phyloP scores from a whole-genome alignment of 352 stramenopile species.

The Phytophthora rubi region DNA sequence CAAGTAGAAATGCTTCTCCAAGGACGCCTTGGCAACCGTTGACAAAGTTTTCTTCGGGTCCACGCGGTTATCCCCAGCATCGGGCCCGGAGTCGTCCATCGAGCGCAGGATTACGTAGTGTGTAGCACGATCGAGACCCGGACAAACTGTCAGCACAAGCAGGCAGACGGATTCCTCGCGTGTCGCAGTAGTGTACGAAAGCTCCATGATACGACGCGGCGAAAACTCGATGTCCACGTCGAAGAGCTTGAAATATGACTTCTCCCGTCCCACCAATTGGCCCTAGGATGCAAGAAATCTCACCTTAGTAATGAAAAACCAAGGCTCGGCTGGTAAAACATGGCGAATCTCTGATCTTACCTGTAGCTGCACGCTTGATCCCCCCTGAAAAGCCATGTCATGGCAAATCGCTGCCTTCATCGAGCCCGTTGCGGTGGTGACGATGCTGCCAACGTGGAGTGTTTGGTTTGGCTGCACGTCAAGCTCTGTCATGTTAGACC shows the following conservation, averaged over 20 bases:
- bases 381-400: slow-evolving; percentile 45
- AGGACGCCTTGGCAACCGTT: slow-evolving; percentile 30
- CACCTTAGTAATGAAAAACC: not conserved
- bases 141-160: slow-evolving; percentile 49
- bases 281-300: slow-evolving; percentile 25
- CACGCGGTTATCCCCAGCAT: slow-evolving; percentile 10
- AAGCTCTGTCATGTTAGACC: slow-evolving; percentile 48
- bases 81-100: slow-evolving; percentile 27
- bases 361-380: slow-evolving; percentile 39
- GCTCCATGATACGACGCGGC: slow-evolving; percentile 40
- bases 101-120: slow-evolving; percentile 51
- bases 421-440: slow-evolving; percentile 34
- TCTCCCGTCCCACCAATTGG: slow-evolving; percentile 37
- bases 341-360: slow-evolving; percentile 10
- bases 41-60: slow-evolving; percentile 33
- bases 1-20: slow-evolving; percentile 47
- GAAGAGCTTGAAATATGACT: slow-evolving; percentile 53
- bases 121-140: slow-evolving; percentile 43
- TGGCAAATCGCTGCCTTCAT: slow-evolving; percentile 37
- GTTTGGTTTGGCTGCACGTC: slow-evolving; percentile 38
- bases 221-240: slow-evolving; percentile 51
- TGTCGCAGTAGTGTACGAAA: slow-evolving; percentile 46
- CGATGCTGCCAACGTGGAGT: slow-evolving; percentile 34
- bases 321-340: not conserved
- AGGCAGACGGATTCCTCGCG: slow-evolving; percentile 39